Evolutionary conservation across 257 asterid genomes (phyloP).

Genomic region (Craterostigma plantagineum): DNA sequence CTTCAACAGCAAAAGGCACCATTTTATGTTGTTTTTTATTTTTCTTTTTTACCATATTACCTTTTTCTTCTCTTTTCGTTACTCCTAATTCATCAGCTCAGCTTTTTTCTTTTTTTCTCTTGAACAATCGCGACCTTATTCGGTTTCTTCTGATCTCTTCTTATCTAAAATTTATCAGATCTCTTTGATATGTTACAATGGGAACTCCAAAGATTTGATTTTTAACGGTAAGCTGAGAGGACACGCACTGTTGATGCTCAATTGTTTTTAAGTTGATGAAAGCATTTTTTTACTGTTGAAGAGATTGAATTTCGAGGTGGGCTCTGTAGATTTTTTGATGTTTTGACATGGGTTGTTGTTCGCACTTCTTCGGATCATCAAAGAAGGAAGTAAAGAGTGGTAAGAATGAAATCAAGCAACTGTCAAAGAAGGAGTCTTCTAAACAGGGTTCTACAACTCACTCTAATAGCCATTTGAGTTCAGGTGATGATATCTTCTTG

Average conservation of each 20-base stretch:
- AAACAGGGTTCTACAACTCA: slow-evolving; percentile 6
- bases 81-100: not conserved
- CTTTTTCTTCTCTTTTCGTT: too few species aligned
- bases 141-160: slow-evolving; percentile 20
- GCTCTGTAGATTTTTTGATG: not conserved
- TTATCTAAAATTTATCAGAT: too few species aligned
- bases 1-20: too few species aligned
- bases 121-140: slow-evolving; percentile 36
- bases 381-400: not conserved
- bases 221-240: not conserved
- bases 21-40: not conserved
- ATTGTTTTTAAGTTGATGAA: not conserved
- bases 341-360: slow-evolving; percentile 5
- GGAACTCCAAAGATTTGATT: too few species aligned
- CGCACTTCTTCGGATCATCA: slow-evolving; percentile 7
- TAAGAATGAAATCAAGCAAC: not conserved
- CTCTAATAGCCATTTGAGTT: not conserved
- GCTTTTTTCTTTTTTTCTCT: slow-evolving; percentile 10
- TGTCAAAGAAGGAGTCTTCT: not conserved
- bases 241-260: not conserved
- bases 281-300: not conserved
- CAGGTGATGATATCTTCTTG: not conserved
- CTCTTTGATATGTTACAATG: too few species aligned
- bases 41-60: too few species aligned
- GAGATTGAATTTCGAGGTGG: not conserved